phyloP scores from a whole-genome alignment of 1,284 basidiomycete species.

The Cutaneotrichosporon sp. region DNA sequence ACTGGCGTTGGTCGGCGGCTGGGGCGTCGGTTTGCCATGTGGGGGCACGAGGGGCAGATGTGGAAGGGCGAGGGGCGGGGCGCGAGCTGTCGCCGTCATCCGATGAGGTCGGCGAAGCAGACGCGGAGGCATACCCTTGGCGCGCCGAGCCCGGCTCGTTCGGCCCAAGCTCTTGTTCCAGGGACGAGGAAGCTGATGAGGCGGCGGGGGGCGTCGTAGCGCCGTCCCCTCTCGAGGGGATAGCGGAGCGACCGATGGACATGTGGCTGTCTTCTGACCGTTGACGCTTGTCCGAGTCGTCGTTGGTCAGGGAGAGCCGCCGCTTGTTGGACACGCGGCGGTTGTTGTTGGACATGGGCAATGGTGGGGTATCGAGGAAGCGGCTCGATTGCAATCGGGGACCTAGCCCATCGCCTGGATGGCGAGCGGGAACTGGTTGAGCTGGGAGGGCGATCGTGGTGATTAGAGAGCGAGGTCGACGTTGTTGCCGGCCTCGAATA shows the following conservation, averaged over 20 bases:
- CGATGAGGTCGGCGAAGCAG: slow-evolving; percentile 8
- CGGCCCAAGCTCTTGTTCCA: neutral
- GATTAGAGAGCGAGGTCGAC: slow-evolving; percentile 1
- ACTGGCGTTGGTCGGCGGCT: slow-evolving; percentile 1
- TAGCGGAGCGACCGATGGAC: slow-evolving; percentile 3
- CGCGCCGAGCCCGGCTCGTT: slow-evolving; percentile 2
- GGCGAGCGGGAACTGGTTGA: slow-evolving; percentile 11
- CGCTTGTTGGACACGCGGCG: slow-evolving; percentile 16
- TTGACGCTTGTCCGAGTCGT: slow-evolving; percentile 14
- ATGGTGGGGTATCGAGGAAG: slow-evolving; percentile 5
- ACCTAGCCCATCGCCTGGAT: slow-evolving; percentile 16
- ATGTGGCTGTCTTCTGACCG: slow-evolving; percentile 9
- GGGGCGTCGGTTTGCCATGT: slow-evolving; percentile 19
- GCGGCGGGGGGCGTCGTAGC: neutral
- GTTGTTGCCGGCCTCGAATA: slow-evolving; percentile 3
- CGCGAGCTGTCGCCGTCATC: neutral
- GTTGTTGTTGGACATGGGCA: slow-evolving; percentile 12
- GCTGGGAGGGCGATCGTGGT: slow-evolving; percentile 10
- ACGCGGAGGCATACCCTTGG: neutral
- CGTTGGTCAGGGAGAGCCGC: slow-evolving; percentile 17
- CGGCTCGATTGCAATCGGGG: slow-evolving; percentile 3
- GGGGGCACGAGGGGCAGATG: slow-evolving; percentile 4
- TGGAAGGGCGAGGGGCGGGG: neutral
- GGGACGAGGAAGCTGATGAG: neutral
- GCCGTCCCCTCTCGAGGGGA: neutral